Evolutionary conservation across 75 land plant species (phyloP).

Genomic region (Adiantum capillusveneris): DNA sequence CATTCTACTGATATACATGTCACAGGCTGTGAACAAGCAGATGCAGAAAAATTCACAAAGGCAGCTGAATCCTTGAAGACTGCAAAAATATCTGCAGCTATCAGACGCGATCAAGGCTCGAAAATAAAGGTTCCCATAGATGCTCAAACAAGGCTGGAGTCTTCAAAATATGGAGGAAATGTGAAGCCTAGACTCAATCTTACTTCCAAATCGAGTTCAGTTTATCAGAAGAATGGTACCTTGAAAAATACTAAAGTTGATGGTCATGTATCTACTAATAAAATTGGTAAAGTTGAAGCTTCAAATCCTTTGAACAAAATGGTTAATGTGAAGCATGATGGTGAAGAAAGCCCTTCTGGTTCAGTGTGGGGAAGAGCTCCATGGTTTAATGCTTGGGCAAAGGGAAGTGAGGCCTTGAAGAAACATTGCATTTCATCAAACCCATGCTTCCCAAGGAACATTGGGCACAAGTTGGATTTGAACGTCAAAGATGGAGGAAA

Average conservation of each 20-base stretch:
- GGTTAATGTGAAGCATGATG: too few species aligned
- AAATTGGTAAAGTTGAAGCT: too few species aligned
- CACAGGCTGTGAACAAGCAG: conserved; percentile 1
- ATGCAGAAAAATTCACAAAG: neutral
- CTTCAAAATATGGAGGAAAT: too few species aligned
- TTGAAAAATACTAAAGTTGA: too few species aligned
- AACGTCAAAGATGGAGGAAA: neutral
- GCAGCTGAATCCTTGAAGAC: too few species aligned
- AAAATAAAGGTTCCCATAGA: neutral
- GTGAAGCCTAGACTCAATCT: too few species aligned
- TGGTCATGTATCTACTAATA: too few species aligned
- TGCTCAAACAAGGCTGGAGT: neutral
- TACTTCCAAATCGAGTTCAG: too few species aligned
- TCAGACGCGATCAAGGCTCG: neutral
- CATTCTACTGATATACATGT: neutral
- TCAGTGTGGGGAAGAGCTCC: neutral
- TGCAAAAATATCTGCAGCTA: neutral
- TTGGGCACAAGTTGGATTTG: neutral
- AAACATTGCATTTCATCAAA: neutral
- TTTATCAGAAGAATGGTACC: too few species aligned
- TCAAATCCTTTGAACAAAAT: too few species aligned
- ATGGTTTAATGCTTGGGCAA: conserved; percentile 2
- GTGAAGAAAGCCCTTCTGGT: too few species aligned
- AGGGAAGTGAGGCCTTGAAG: neutral
- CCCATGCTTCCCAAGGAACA: neutral